Evolutionary conservation across 345 rosid genomes (phyloP).

Genomic region (Syzygium aromaticum): DNA sequence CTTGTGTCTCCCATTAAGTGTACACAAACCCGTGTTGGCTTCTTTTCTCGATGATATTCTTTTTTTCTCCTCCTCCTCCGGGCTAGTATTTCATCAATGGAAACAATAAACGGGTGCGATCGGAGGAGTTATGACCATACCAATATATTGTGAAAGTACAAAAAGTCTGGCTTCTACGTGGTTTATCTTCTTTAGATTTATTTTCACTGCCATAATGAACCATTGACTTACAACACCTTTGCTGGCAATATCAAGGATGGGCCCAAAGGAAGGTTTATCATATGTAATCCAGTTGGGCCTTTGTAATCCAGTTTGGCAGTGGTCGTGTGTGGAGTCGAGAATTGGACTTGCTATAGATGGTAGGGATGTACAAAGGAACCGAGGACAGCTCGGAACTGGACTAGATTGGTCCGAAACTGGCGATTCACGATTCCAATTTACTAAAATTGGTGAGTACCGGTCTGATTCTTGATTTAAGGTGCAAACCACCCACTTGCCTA

Average conservation of each 20-base stretch:
- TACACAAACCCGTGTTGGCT: background rate
- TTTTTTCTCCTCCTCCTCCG: background rate
- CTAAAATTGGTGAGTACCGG: too few species aligned
- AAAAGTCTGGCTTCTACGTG: background rate
- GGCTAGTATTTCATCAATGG: background rate
- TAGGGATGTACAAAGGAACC: too few species aligned
- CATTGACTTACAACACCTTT: background rate
- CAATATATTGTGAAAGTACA: background rate
- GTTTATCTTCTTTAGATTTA: background rate
- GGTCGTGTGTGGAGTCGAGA: too few species aligned
- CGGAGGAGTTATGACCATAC: background rate
- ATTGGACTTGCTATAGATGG: too few species aligned
- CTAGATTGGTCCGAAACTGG: accelerated
- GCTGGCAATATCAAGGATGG: background rate
- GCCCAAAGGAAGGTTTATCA: background rate
- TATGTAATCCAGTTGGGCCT: background rate
- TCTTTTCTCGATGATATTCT: background rate
- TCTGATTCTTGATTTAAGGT: too few species aligned
- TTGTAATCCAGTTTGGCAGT: background rate
- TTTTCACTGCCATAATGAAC: background rate
- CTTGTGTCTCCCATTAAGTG: background rate
- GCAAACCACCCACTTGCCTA: too few species aligned
- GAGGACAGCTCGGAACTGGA: accelerated
- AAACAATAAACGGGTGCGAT: background rate
- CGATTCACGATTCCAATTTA: too few species aligned